These are phyloP conservation scores for Cladosporium oxysporum DNA, from an alignment of 2,329 filamentous ascomycete genomes.

Conservation along the genomic window DNA sequence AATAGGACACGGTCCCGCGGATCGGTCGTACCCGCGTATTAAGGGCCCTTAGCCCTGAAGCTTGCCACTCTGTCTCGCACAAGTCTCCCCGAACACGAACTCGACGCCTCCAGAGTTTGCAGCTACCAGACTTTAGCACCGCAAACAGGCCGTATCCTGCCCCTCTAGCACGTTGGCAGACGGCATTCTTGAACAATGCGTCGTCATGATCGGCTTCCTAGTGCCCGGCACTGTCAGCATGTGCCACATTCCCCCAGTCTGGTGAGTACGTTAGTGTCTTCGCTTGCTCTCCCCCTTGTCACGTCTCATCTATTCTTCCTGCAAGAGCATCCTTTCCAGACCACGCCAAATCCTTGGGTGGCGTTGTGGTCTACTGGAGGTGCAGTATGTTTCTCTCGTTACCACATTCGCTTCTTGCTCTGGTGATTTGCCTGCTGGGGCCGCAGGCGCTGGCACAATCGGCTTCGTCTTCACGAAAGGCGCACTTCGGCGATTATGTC, in stretches of 20 bases:
- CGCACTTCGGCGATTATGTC: constrained; percentile 14
- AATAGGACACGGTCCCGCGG: neutral
- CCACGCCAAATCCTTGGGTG: constrained; percentile 1
- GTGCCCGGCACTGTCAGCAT: constrained; percentile 5
- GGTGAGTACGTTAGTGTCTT: constrained; percentile 14
- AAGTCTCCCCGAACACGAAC: neutral
- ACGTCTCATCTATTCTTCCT: constrained; percentile 7
- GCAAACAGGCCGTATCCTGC: constrained; percentile 15
- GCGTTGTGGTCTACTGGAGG: neutral
- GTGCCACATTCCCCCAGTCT: constrained; percentile 8
- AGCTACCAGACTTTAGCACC: constrained; percentile 13
- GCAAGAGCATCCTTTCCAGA: constrained; percentile 2
- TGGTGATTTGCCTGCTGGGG: constrained; percentile 12
- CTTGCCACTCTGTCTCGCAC: neutral
- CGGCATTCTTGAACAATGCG: neutral
- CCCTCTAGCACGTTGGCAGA: neutral
- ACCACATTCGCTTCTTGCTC: constrained; percentile 15
- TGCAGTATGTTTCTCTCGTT: constrained; percentile 15
- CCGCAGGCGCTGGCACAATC: neutral
- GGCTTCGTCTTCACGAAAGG: neutral
- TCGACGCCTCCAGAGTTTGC: constrained; percentile 4
- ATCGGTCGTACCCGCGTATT: neutral
- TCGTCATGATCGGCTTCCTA: constrained; percentile 9
- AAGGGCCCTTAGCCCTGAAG: neutral
- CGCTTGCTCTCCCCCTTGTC: constrained; percentile 11